These are phyloP conservation scores for Elaeis guineensis DNA, from an alignment of 176 grass and related monocot genomes.

Conservation along the genomic window DNA sequence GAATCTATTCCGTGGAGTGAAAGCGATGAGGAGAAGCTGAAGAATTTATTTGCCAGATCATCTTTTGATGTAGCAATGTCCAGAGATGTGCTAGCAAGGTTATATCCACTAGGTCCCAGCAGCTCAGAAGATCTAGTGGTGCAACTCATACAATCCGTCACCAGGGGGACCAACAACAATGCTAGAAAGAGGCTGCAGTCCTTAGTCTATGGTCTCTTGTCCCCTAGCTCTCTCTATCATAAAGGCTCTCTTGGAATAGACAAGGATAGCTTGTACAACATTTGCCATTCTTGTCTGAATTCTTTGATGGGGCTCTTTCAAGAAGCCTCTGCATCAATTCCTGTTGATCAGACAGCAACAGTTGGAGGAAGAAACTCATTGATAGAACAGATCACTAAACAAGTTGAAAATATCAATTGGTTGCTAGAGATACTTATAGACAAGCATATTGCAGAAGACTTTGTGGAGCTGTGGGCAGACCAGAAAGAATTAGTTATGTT, in stretches of 20 bases:
- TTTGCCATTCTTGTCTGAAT: slow-evolving; percentile 65
- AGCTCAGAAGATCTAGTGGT: slow-evolving; percentile 44
- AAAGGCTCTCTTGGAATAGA: slow-evolving; percentile 44
- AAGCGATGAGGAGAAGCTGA: slow-evolving; percentile 66
- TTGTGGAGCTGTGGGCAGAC: slow-evolving; percentile 55
- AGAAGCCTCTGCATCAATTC: slow-evolving; percentile 37
- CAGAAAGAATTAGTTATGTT: slow-evolving; percentile 41
- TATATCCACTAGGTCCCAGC: slow-evolving; percentile 28
- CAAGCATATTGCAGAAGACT: slow-evolving; percentile 72
- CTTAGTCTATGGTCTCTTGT: slow-evolving; percentile 59
- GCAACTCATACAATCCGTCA: slow-evolving; percentile 59
- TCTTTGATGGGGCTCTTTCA: slow-evolving; percentile 62
- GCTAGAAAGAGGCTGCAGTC: slow-evolving; percentile 57
- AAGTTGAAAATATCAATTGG: slow-evolving; percentile 80
- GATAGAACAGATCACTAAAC: slow-evolving; percentile 47
- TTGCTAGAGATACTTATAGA: slow-evolving; percentile 66
- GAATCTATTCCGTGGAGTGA: slow-evolving; percentile 87
- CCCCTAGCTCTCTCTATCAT: slow-evolving; percentile 47
- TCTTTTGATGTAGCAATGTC: slow-evolving; percentile 35
- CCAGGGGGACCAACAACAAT: slow-evolving; percentile 59
- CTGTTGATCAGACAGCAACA: neutral
- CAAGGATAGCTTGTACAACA: slow-evolving; percentile 49
- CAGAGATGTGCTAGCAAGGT: slow-evolving; percentile 44
- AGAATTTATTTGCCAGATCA: slow-evolving; percentile 43
- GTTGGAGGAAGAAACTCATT: slow-evolving; percentile 30